Evolutionary conservation across 75 land plant genomes (phyloP).

Genomic region (Ceratopteris richardii): DNA sequence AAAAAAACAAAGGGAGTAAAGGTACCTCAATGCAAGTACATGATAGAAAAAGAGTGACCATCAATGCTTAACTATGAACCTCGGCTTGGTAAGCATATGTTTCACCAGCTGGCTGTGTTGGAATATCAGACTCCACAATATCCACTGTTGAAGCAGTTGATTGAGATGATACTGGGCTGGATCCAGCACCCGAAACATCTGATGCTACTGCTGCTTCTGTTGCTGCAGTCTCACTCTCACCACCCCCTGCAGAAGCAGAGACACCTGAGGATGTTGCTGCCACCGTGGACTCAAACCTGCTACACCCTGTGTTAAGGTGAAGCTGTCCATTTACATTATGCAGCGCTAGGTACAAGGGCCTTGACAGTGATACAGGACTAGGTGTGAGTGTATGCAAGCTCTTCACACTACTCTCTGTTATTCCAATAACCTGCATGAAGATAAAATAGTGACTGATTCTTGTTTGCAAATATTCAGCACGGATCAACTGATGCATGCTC

Average conservation of each 20-base stretch:
- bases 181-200: background rate
- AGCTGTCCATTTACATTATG: background rate
- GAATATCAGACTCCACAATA: background rate
- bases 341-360: background rate
- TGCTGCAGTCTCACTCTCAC: background rate
- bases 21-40: background rate
- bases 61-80: slow-evolving; percentile 19
- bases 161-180: background rate
- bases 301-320: background rate
- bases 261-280: background rate
- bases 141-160: background rate
- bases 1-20: background rate
- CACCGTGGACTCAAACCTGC: background rate
- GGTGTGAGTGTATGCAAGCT: background rate
- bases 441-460: too few species aligned
- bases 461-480: too few species aligned
- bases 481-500: too few species aligned
- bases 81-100: slow-evolving; percentile 76
- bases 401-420: background rate
- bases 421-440: background rate
- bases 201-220: background rate
- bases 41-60: background rate
- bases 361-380: too few species aligned
- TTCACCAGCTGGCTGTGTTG: slow-evolving; percentile 42
- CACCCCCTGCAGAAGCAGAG: background rate